These are phyloP conservation scores for Microsporum ferrugineum DNA, from an alignment of 2,329 filamentous ascomycete species.

Conservation along the genomic window DNA sequence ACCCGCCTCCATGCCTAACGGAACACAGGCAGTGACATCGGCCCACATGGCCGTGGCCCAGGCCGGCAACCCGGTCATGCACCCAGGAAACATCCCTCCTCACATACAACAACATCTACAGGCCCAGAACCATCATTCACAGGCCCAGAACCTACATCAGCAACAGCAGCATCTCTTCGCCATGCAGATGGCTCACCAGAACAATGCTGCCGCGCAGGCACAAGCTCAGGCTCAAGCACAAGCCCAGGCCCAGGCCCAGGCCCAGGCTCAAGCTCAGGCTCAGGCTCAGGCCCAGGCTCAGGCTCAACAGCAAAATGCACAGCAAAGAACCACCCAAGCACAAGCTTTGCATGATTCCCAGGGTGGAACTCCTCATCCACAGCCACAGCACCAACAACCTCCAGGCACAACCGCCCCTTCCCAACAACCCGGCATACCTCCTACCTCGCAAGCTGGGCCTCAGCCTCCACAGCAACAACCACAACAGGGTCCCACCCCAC, in stretches of 20 bases:
- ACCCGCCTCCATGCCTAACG: constrained; percentile 32
- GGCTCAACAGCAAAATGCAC: constrained; percentile 30
- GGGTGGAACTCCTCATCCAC: constrained; percentile 34
- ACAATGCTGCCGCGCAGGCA: constrained; percentile 18
- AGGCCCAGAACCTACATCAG: constrained; percentile 34
- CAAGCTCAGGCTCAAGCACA: constrained; percentile 33
- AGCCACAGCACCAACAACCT: constrained; percentile 27
- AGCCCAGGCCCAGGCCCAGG: constrained; percentile 32
- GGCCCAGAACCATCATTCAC: constrained; percentile 24
- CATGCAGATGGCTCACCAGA: constrained; percentile 21
- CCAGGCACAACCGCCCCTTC: constrained; percentile 30
- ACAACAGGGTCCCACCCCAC: constrained; percentile 25
- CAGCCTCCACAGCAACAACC: constrained; percentile 21
- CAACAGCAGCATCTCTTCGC: constrained; percentile 29
- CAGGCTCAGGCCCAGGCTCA: constrained; percentile 21
- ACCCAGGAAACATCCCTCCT: constrained; percentile 29
- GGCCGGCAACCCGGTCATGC: constrained; percentile 29
- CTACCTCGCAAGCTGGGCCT: constrained; percentile 22
- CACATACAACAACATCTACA: constrained; percentile 32
- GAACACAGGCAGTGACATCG: constrained; percentile 29
- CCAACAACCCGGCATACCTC: constrained; percentile 22
- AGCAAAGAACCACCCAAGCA: constrained; percentile 32
- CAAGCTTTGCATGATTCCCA: constrained; percentile 34
- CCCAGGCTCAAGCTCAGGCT: constrained; percentile 29
- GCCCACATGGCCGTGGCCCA: constrained; percentile 37